Evolutionary conservation across 441 rosid genomes (phyloP), one percentile per base, ranked within the genome.

Genomic region (Breynia disticha): DNA sequence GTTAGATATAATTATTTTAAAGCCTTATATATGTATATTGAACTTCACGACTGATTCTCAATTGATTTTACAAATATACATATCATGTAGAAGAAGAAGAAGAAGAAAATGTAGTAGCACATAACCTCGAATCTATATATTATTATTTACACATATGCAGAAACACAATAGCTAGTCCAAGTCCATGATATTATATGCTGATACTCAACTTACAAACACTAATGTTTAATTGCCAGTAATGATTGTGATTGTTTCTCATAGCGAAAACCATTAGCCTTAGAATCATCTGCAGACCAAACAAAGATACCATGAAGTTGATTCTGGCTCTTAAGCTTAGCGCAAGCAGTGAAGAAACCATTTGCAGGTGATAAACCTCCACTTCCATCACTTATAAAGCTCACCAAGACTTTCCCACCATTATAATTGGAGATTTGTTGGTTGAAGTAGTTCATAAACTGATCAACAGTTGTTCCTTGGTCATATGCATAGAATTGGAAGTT

Each of bases 401-500:
- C 81, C 52, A 73, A 55, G 21, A 76, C 56, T 54, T 68, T 70
- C 7, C 76, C 76, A 1, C 76, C 76, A n/a, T 61, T 45, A 19
- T 73, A 73, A 13, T 70, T 76, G 7, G 63, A 58, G 59, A 61
- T 67, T 51, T 62, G 78, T 22, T 52, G 35, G 2, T 69, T 60
- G 56, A 67, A 76, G 70, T 76, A 72, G 22, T 60, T 22, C 37
- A 76, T 21, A 24, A 76, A 69, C 51, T 72, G 67, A 53, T 65
- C 55, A 32, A 76, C 75, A 0, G 71, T 57, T 37, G 73, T 72
- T 42, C 69, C 73, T 43, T 62, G 8, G 50, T 67, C 73, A 18
- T 76, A 76, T 4, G 80, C 80, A 4, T 76, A 72, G 54, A 76
- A 76, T 48, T 76, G 77, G 75, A 76, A 72, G 62, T 72, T 69